Evolutionary conservation across 495 filamentous ascomycete genomes (phyloP), one percentile per base, ranked within the genome.

Genomic region (Letharia columbiana): DNA sequence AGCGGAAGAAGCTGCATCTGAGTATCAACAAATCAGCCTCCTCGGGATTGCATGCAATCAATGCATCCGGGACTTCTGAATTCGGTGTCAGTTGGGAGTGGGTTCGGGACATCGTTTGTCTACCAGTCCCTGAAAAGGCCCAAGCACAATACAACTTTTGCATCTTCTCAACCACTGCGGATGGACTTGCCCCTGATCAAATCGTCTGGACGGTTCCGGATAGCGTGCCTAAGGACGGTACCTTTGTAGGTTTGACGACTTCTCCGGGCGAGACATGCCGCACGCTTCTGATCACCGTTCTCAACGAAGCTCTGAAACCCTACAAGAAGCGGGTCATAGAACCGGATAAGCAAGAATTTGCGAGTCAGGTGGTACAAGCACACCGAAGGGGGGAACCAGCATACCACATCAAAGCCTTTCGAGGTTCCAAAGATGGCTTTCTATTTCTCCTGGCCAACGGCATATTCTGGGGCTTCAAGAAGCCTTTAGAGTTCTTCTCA

Each of bases 391-490:
- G 85, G 37, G 94, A 97, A 74, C 90, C 89, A 71, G 91, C 91
- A n/a, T 92, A 89, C 69, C 90, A 96, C 73, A 86, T 96, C 28
- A 96, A 93, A 72, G 92, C 88, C 2, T 92, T 92, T 78, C 83
- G 92, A 50, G 94, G 94, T 2, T 92, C 86, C 70, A 98, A 98
- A 82, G 94, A 98, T 75, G 88, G 94, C 15, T 98, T 87, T 67
- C 81, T 98, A 15, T 98, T 96, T 76, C 89, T 98, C 73, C 80
- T 97, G 10, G 84, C 88, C 52, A 87, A 82, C 31, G 94, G 94
- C 3, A 93, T 98, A 57, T 73, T 98, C 40, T 98, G 89, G 81
- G 92, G 86, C 1, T 98, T 96, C 83, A 96, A 96, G 75, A 98
- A 98, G 72, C 94, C 94, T 0, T 78, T 98, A 35, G 71, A 91